A percentile compares a stretch with the other conserved stretches of the same genome.
These are phyloP conservation scores for Volvariella surrecta DNA, from an alignment of 1,284 basidiomycete species.

Conservation along the genomic window DNA sequence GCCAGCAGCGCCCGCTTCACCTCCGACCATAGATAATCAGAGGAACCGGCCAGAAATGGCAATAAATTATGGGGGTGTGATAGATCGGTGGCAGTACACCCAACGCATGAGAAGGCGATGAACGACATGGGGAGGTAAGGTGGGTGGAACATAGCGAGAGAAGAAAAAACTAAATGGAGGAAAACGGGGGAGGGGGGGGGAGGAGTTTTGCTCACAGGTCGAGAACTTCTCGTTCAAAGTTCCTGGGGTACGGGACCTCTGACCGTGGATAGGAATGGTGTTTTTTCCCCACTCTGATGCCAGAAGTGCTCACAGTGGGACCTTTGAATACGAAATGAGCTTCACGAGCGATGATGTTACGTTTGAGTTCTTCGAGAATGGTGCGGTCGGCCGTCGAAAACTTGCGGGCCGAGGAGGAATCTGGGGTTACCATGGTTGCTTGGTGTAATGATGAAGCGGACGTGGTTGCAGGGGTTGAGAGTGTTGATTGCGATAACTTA, in stretches of 20 bases:
- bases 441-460: too few relatives aligned
- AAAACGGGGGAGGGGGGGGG: too few relatives aligned
- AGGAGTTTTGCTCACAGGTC: slow-evolving; percentile 60
- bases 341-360: slow-evolving; percentile 39
- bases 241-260: slow-evolving; percentile 58
- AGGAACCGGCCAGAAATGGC: neutral
- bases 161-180: slow-evolving; percentile 1
- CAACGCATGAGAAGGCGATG: neutral
- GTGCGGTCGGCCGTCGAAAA: slow-evolving; percentile 54
- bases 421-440: neutral
- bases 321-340: slow-evolving; percentile 47
- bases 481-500: neutral
- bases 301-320: slow-evolving; percentile 17
- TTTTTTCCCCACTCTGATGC: slow-evolving; percentile 31
- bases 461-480: neutral
- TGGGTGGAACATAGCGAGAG: slow-evolving; percentile 3
- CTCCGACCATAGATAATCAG: neutral
- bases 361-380: slow-evolving; percentile 46
- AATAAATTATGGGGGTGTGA: neutral
- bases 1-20: too few relatives aligned
- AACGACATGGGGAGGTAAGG: neutral
- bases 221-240: slow-evolving; percentile 48
- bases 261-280: slow-evolving; percentile 42
- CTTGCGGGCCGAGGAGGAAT: slow-evolving; percentile 14
- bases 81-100: neutral